Evolutionary conservation across 176 grass and related monocot species (phyloP).

Genomic region (Thinopyrum elongatum): DNA sequence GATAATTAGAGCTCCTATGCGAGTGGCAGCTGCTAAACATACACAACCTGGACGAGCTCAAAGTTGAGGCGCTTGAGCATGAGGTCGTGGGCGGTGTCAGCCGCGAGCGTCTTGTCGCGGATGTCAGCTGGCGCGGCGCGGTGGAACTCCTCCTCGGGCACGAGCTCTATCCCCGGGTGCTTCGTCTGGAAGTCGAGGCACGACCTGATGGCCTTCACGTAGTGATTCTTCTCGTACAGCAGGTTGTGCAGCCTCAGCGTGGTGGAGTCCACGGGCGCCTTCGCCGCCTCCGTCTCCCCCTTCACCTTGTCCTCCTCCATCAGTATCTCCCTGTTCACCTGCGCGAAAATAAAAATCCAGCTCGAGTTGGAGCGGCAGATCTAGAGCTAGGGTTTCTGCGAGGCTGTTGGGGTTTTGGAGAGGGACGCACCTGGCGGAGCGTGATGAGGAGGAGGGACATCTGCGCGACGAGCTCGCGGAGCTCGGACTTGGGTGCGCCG

Average conservation of each 20-base stretch:
- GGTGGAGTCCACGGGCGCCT: conserved; percentile 89
- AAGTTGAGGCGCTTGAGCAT: conserved; percentile 98
- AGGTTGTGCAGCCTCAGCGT: conserved; percentile 91
- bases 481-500: conserved; percentile 66
- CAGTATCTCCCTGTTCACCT: conserved; percentile 90
- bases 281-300: conserved; percentile 77
- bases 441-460: conserved; percentile 93
- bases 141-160: conserved; percentile 85
- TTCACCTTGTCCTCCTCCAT: conserved; percentile 88
- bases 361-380: neutral
- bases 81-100: conserved; percentile 69
- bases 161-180: conserved; percentile 86
- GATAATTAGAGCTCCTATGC: neutral
- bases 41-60: conserved; percentile 78
- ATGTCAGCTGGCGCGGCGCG: conserved; percentile 53
- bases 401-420: conserved; percentile 27
- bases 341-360: neutral
- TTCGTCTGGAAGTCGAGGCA: conserved; percentile 87
- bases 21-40: neutral
- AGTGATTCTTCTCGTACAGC: conserved; percentile 98
- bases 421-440: conserved; percentile 57
- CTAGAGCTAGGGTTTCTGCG: conserved; percentile 22
- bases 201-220: conserved; percentile 85
- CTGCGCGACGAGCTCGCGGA: conserved; percentile 82
- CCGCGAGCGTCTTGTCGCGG: conserved; percentile 67